Percentiles rank a stretch among this genome's conserved stretches.
Evolutionary conservation across 257 asterid genomes (phyloP).

Genomic region (Lycium barbarum): DNA sequence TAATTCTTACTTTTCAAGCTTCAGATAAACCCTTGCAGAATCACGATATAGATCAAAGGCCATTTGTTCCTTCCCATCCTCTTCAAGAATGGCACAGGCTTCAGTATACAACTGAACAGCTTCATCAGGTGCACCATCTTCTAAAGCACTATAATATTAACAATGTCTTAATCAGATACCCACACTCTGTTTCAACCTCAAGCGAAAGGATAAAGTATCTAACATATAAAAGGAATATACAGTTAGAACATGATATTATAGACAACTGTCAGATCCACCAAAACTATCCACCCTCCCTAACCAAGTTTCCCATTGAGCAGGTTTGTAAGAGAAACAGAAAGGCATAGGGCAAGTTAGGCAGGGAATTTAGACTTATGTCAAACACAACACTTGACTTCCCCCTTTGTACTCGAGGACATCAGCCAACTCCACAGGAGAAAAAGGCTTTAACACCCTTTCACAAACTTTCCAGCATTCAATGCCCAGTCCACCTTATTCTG

Average conservation of each 20-base stretch:
- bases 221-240: constrained; percentile 8
- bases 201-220: not conserved
- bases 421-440: not conserved
- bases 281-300: not conserved
- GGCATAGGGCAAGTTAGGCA: not conserved
- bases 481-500: not conserved
- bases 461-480: not conserved
- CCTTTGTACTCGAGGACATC: not conserved
- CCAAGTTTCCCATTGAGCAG: not conserved
- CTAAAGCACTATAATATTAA: constrained; percentile 65
- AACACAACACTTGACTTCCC: not conserved
- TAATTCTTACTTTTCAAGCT: constrained; percentile 86
- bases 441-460: not conserved
- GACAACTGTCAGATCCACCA: not conserved
- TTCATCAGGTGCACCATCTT: constrained; percentile 80
- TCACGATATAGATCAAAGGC: constrained; percentile 94
- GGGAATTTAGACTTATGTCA: not conserved
- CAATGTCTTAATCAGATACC: constrained; percentile 25
- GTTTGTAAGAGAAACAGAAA: not conserved
- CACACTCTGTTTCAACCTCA: constrained; percentile 21
- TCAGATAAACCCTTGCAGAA: constrained; percentile 77
- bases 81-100: constrained; percentile 87
- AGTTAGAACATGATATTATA: not conserved
- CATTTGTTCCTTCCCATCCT: constrained; percentile 97
- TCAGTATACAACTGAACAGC: constrained; percentile 85